Percentiles rank a stretch among this genome's conserved stretches.
These are phyloP conservation scores for Anastatica hierochuntica DNA, from an alignment of 345 rosid genomes.

Conservation along the genomic window DNA sequence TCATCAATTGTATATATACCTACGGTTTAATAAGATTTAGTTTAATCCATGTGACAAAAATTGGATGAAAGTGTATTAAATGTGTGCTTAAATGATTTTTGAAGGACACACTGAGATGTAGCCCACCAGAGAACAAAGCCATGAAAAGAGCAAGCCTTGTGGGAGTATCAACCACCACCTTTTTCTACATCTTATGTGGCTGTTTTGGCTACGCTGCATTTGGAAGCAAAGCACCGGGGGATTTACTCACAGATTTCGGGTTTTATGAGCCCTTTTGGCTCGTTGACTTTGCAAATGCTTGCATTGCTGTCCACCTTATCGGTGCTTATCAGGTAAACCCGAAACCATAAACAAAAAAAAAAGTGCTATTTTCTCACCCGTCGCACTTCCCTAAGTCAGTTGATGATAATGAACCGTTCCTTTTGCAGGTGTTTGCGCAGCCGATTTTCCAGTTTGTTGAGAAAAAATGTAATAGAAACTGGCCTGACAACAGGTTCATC, in stretches of 20 bases:
- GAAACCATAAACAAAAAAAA: neutral
- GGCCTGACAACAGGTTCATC: constrained; percentile 67
- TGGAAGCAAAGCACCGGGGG: constrained; percentile 86
- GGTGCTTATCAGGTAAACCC: constrained; percentile 76
- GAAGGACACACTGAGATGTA: constrained; percentile 64
- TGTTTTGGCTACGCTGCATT: constrained; percentile 81
- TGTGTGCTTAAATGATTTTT: neutral
- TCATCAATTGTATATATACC: neutral
- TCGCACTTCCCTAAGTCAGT: neutral
- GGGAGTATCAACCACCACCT: constrained; percentile 61
- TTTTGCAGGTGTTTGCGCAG: constrained; percentile 65
- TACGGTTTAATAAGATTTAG: neutral
- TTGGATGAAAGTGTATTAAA: neutral
- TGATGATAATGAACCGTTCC: neutral
- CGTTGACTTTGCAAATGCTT: constrained; percentile 69
- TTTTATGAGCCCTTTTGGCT: constrained; percentile 89
- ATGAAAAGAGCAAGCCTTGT: constrained; percentile 57
- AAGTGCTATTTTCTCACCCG: neutral
- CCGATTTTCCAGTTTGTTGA: constrained; percentile 70
- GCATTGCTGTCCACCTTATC: constrained; percentile 65
- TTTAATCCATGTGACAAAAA: neutral
- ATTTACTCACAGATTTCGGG: constrained; percentile 90
- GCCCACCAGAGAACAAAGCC: constrained; percentile 57
- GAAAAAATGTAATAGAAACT: constrained; percentile 34
- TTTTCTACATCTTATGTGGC: constrained; percentile 71